A percentile compares a stretch with the other conserved stretches of the same genome.
These are phyloP conservation scores for Cladosporium phlei DNA, from an alignment of 2,329 filamentous ascomycete genomes.

Conservation along the genomic window DNA sequence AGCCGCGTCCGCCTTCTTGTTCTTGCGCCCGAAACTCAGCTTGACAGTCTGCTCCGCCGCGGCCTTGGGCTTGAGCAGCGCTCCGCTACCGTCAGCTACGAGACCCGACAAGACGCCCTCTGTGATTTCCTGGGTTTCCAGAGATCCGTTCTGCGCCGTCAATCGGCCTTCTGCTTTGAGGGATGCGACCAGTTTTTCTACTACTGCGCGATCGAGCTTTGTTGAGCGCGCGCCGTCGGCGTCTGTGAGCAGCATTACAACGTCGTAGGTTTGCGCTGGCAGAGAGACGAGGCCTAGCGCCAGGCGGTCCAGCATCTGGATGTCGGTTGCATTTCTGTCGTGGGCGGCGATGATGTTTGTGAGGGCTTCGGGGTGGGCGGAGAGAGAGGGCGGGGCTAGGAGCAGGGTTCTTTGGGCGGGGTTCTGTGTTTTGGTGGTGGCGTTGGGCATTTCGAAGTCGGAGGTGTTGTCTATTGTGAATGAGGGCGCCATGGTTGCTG, in stretches of 20 bases:
- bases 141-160: slow-evolving; percentile 62
- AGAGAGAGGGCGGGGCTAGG: slow-evolving; percentile 84
- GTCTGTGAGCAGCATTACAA: slow-evolving; percentile 78
- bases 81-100: slow-evolving; percentile 53
- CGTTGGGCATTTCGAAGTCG: slow-evolving; percentile 31
- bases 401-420: slow-evolving; percentile 62
- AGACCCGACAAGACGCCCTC: slow-evolving; percentile 83
- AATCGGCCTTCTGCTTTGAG: slow-evolving; percentile 66
- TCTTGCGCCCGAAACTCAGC: slow-evolving; percentile 57
- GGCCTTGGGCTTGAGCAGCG: slow-evolving; percentile 60
- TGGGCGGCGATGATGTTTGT: slow-evolving; percentile 65
- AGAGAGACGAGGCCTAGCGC: slow-evolving; percentile 75
- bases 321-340: slow-evolving; percentile 72
- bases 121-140: slow-evolving; percentile 55
- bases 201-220: slow-evolving; percentile 63
- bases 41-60: slow-evolving; percentile 31
- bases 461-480: slow-evolving; percentile 36
- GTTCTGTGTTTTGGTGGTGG: slow-evolving; percentile 18
- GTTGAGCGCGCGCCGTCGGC: slow-evolving; percentile 64
- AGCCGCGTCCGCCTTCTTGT: slow-evolving; percentile 47
- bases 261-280: slow-evolving; percentile 71
- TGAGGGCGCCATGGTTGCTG: slow-evolving; percentile 34
- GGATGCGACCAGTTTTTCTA: slow-evolving; percentile 63
- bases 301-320: slow-evolving; percentile 97
- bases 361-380: slow-evolving; percentile 76